A percentile compares a stretch with the other conserved stretches of the same genome.
Conservation (phyloP, 202 grass and related monocot species). For the Cymbopogon flexuosus region DNA sequence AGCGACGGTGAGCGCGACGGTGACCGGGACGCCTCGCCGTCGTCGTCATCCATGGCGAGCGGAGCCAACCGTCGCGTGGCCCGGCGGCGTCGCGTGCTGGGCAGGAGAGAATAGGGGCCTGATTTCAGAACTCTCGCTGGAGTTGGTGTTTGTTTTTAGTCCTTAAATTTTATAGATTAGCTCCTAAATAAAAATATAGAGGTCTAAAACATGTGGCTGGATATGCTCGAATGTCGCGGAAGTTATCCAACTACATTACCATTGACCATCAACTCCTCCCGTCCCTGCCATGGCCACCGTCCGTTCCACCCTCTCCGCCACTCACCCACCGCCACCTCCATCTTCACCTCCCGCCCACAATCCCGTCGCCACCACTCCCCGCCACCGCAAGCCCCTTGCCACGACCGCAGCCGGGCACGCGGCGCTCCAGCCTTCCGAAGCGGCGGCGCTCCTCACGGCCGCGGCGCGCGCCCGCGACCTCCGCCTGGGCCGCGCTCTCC, state of each 20-base stretch:
- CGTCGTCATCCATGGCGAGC: slow-evolving; percentile 56
- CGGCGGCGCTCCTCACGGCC: slow-evolving; percentile 48
- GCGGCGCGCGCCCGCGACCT: slow-evolving; percentile 56
- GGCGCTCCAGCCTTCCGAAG: slow-evolving; percentile 25
- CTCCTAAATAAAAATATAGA: no score
- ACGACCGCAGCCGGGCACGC: neutral
- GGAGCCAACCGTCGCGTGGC: no score
- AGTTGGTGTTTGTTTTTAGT: no score
- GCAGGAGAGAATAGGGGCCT: no score
- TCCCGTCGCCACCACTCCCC: neutral
- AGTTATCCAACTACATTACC: neutral
- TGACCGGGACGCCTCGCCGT: slow-evolving; percentile 29
- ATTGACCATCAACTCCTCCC: neutral
- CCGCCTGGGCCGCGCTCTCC: slow-evolving; percentile 50
- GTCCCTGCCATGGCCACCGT: slow-evolving; percentile 30
- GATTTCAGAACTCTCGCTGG: no score
- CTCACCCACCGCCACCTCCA: slow-evolving; percentile 1
- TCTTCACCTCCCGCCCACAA: neutral
- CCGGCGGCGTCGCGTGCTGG: no score
- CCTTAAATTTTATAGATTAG: no score
- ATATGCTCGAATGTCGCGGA: no score
- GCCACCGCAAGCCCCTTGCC: neutral
- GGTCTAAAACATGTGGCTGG: no score
- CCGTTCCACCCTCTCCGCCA: slow-evolving; percentile 11
- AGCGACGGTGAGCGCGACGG: slow-evolving; percentile 23